These are phyloP conservation scores for Aphanomyces invadans DNA, from an alignment of 352 stramenopile species.

Conservation along the genomic window DNA sequence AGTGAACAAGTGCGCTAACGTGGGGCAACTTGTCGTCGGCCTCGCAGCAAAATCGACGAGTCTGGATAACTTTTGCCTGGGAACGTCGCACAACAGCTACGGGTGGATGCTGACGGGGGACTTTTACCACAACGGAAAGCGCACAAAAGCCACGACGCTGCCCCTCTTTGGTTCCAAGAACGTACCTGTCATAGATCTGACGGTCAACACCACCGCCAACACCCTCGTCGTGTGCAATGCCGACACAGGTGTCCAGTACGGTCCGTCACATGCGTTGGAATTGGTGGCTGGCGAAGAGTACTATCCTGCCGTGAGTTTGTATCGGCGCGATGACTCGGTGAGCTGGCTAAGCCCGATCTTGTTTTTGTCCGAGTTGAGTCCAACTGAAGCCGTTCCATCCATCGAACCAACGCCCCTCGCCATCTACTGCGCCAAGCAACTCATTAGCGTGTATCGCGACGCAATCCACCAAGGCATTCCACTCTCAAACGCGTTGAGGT, in stretches of 20 bases:
- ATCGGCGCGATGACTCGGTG: neutral
- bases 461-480: neutral
- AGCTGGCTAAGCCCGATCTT: slow-evolving; percentile 3
- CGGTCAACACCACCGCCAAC: neutral
- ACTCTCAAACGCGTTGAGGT: neutral
- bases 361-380: neutral
- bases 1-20: neutral
- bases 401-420: slow-evolving; percentile 10
- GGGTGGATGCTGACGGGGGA: slow-evolving; percentile 20
- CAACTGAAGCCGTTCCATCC: neutral
- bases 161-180: neutral
- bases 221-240: slow-evolving; percentile 11
- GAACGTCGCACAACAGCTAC: neutral
- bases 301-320: slow-evolving; percentile 1
- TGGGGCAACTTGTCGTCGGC: slow-evolving; percentile 14
- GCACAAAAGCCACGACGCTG: neutral
- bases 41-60: neutral
- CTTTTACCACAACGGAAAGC: slow-evolving; percentile 1
- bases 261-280: neutral
- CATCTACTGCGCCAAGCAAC: slow-evolving; percentile 6
- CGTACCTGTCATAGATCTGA: slow-evolving; percentile 3
- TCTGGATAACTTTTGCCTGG: neutral
- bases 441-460: neutral
- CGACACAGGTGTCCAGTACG: neutral
- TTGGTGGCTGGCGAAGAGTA: slow-evolving; percentile 12